Base-by-base conservation (phyloP, 192 early-diverging fungal species). In the Mortierella hygrophila region DNA sequence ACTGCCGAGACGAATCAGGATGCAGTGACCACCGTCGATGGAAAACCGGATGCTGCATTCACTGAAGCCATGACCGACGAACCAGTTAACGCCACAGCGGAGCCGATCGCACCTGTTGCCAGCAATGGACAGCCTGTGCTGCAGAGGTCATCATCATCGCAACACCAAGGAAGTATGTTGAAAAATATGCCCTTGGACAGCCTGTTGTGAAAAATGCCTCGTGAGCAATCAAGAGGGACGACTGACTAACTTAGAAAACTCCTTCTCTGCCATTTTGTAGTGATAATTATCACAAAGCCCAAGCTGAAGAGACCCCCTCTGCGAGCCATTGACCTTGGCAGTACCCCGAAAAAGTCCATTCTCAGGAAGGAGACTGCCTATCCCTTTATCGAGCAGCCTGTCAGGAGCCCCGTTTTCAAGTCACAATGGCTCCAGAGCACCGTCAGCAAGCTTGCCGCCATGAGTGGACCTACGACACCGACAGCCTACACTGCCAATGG, bases 381-480 rank as follows among this genome's bases (percentile, higher is more conserved):
- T 70, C 84, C 84, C 3, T 86, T 86, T 10, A 86, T 81, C 18
- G 84, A 86, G 21, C 84, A 81, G 15, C 79, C 84, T 4, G 75
- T 54, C 35, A 63, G 76, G 72, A 86, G 70, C 65, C 84, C 84
- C 23, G 68, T 86, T 49, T 86, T 86, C 71, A 86, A 86, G 46
- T 86, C 84, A 0, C 84, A 77, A 40, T 86, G 84, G 84, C 79
- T 86, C 21, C 84, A 86, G 72, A 86, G 79, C 65, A 86, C 84
- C 18, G 84, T 86, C 32, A 86, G 63, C 79, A 86, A 81, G 35
- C 74, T 86, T n/a, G 84, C 79, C 18, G 84, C 77, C 26, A 81
- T 86, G 44, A 81, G 84, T 78, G 84, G 79, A n/a, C 84, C 84
- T 18, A 69, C 79, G 2, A 26, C 74, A 2, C 84, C 84, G 10